A percentile compares a stretch with the other conserved stretches of the same genome.
Conservation (phyloP, 495 filamentous ascomycete genomes). For the Talaromyces ruber region DNA sequence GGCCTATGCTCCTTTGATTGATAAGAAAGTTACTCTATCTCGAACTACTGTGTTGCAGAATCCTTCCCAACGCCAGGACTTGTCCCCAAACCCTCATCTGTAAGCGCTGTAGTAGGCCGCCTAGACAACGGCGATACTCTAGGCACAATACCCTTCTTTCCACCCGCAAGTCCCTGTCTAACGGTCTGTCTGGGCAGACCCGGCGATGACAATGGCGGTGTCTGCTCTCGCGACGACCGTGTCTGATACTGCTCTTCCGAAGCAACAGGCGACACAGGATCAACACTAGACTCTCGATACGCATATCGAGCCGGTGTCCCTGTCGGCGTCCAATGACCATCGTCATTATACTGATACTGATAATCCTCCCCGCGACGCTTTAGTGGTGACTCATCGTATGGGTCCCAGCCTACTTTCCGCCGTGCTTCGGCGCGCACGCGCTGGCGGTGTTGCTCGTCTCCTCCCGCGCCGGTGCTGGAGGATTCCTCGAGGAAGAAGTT, state of each 20-base stretch:
- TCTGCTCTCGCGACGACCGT: slow-evolving; percentile 24
- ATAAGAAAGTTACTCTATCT: too few species aligned
- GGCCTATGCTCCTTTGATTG: neutral
- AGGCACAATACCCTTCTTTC: neutral
- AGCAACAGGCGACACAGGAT: neutral
- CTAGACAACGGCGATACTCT: slow-evolving; percentile 21
- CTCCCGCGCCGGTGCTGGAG: slow-evolving; percentile 60
- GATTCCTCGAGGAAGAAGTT: slow-evolving; percentile 91
- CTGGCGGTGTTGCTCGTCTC: slow-evolving; percentile 61
- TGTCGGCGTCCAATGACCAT: slow-evolving; percentile 4
- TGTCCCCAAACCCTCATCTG: slow-evolving; percentile 8
- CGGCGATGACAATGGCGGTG: slow-evolving; percentile 30
- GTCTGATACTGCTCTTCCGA: neutral
- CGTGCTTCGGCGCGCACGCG: slow-evolving; percentile 64
- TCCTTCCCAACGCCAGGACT: neutral
- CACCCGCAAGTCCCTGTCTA: neutral
- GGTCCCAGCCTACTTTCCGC: slow-evolving; percentile 81
- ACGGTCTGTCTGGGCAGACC: neutral
- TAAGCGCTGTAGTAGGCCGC: slow-evolving; percentile 12
- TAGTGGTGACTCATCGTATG: slow-evolving; percentile 64
- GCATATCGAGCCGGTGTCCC: slow-evolving; percentile 2
- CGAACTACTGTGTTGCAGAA: neutral
- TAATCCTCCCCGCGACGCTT: slow-evolving; percentile 57
- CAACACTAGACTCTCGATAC: slow-evolving; percentile 4
- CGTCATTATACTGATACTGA: slow-evolving; percentile 26